phyloP scores from a whole-genome alignment of 495 filamentous ascomycete species.

The Penicillium soppii region DNA sequence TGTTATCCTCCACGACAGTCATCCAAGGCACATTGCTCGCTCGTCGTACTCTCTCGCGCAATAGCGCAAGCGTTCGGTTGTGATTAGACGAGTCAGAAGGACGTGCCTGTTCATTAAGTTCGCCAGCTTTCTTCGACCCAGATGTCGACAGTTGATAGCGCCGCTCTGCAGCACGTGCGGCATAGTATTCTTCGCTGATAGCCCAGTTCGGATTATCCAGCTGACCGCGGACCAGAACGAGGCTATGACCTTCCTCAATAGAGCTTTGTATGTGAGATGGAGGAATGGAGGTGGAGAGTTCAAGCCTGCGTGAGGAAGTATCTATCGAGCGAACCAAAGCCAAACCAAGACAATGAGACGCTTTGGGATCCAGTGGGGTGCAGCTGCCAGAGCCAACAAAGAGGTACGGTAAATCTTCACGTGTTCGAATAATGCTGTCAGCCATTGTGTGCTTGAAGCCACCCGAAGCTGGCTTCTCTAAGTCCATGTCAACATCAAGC shows the following conservation, averaged over 20 bases:
- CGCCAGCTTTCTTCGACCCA: conserved; percentile 23
- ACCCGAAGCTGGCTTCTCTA: neutral
- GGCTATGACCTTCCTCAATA: conserved; percentile 32
- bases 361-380: conserved; percentile 40
- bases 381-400: conserved; percentile 37
- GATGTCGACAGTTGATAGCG: conserved; percentile 27
- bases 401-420: conserved; percentile 44
- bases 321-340: conserved; percentile 54
- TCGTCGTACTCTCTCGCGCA: conserved; percentile 37
- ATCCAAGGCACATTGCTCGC: conserved; percentile 48
- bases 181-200: conserved; percentile 45
- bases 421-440: conserved; percentile 30
- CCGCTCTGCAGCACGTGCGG: conserved; percentile 39
- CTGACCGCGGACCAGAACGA: conserved; percentile 54
- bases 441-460: conserved; percentile 11
- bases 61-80: conserved; percentile 18
- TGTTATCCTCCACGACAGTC: conserved; percentile 44
- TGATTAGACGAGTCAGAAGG: conserved; percentile 15
- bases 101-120: conserved; percentile 3
- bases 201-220: conserved; percentile 55
- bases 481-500: conserved; percentile 28
- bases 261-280: conserved; percentile 27
- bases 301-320: conserved; percentile 31
- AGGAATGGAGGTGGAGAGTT: conserved; percentile 50
- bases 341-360: conserved; percentile 49